These are phyloP conservation scores for Globisporangium takayamanum DNA, from an alignment of 352 stramenopile genomes.

Conservation along the genomic window DNA sequence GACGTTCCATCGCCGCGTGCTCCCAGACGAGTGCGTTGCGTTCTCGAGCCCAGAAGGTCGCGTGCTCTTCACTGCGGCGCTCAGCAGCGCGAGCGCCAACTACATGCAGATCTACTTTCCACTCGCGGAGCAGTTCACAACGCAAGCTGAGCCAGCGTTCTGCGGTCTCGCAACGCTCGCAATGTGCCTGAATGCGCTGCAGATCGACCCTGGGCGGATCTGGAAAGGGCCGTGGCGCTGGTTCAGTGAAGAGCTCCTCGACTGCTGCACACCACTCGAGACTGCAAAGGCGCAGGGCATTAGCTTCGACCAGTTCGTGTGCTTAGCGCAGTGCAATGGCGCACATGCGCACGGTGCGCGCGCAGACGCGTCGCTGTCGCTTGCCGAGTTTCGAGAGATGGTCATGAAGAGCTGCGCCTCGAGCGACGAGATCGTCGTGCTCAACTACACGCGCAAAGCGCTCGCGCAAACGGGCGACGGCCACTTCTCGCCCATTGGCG, in stretches of 20 bases:
- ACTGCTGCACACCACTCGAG: slow-evolving; percentile 70
- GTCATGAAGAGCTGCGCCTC: slow-evolving; percentile 70
- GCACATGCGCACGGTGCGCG: slow-evolving; percentile 40
- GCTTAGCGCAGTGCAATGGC: slow-evolving; percentile 55
- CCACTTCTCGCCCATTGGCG: slow-evolving; percentile 96
- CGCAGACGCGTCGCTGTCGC: slow-evolving; percentile 40
- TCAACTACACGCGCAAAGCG: slow-evolving; percentile 89
- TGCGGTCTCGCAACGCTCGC: slow-evolving; percentile 83
- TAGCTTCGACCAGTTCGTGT: slow-evolving; percentile 64
- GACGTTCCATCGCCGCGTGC: slow-evolving; percentile 73
- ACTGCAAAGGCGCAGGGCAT: slow-evolving; percentile 72
- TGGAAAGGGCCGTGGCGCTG: slow-evolving; percentile 80
- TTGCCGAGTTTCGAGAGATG: slow-evolving; percentile 48
- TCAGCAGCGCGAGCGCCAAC: slow-evolving; percentile 27
- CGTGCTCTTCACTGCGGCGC: slow-evolving; percentile 75
- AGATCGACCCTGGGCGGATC: slow-evolving; percentile 66
- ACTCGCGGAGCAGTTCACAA: slow-evolving; percentile 86
- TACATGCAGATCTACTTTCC: slow-evolving; percentile 92
- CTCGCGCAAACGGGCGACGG: slow-evolving; percentile 93
- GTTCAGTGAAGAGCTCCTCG: slow-evolving; percentile 81
- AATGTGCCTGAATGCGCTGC: slow-evolving; percentile 74
- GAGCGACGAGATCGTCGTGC: slow-evolving; percentile 84
- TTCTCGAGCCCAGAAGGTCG: slow-evolving; percentile 83
- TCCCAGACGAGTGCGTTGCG: slow-evolving; percentile 73
- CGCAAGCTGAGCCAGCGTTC: slow-evolving; percentile 89